Conservation (phyloP, 352 stramenopile species). For the Phytopythium sindhum region DNA sequence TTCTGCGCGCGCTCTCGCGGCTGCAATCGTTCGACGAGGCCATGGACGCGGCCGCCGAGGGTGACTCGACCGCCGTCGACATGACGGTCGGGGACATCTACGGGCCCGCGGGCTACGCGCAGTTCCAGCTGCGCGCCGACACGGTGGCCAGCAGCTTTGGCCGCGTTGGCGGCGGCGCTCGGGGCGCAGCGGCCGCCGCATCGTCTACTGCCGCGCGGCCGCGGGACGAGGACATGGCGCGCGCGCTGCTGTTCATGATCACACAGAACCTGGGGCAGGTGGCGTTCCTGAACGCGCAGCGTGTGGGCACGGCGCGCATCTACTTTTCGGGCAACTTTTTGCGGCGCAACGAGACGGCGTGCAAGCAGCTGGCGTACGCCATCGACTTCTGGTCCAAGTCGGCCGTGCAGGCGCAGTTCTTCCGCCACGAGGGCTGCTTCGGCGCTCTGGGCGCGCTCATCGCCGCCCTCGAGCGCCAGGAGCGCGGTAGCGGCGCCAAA, state of each 20-base stretch:
- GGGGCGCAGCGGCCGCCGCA: not conserved
- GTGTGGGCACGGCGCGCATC: conserved; percentile 91
- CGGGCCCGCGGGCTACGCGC: conserved; percentile 83
- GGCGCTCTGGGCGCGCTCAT: conserved; percentile 96
- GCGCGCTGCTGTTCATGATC: conserved; percentile 97
- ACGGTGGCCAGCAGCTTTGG: conserved; percentile 97
- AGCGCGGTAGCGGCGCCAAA: not conserved
- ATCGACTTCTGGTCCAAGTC: conserved; percentile 98
- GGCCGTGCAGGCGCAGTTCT: conserved; percentile 88
- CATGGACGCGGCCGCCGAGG: conserved; percentile 66
- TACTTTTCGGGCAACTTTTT: conserved; percentile 97
- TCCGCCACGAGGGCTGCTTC: conserved; percentile 97
- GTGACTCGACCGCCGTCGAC: conserved; percentile 83
- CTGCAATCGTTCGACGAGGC: conserved; percentile 74
- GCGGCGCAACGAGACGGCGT: conserved; percentile 93
- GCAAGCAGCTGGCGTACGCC: conserved; percentile 83
- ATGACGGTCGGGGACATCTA: conserved; percentile 99
- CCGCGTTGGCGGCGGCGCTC: conserved; percentile 77
- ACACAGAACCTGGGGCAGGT: conserved; percentile 97
- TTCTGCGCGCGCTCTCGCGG: conserved; percentile 92
- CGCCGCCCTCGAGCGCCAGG: conserved; percentile 1
- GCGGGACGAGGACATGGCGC: conserved; percentile 91
- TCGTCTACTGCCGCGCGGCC: conserved; percentile 25
- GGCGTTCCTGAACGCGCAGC: conserved; percentile 94
- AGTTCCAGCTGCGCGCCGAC: conserved; percentile 80